Percentiles rank a stretch among this genome's conserved stretches.
Conservation (phyloP, 768 basidiomycete genomes). For the Xerocomus brunneocitrinus region DNA sequence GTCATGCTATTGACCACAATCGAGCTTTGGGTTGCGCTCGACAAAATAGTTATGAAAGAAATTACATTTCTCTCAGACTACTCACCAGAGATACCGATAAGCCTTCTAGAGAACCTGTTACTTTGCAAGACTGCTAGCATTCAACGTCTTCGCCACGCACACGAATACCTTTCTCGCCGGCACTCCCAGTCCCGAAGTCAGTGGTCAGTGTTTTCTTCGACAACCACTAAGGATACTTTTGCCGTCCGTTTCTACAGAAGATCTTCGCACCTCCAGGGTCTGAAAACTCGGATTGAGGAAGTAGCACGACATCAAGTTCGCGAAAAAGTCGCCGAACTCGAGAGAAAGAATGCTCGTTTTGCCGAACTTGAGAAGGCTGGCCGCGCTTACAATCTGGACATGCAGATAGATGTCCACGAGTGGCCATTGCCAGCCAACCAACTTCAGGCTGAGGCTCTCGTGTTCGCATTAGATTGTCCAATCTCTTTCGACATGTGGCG, state of each 20-base stretch:
- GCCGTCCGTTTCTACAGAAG: conserved; percentile 30
- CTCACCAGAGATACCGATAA: conserved; percentile 40
- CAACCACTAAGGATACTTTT: conserved; percentile 21
- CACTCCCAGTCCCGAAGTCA: conserved; percentile 10
- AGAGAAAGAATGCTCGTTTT: conserved; percentile 7
- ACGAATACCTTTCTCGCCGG: conserved; percentile 30
- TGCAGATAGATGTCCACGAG: conserved; percentile 29
- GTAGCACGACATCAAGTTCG: conserved; percentile 18
- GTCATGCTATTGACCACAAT: not conserved
- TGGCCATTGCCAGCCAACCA: conserved; percentile 40
- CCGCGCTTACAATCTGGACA: not conserved
- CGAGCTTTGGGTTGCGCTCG: not conserved
- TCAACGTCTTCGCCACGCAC: conserved; percentile 25
- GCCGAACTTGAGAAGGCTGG: not conserved
- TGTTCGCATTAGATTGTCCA: not conserved
- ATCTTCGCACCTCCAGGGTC: conserved; percentile 12
- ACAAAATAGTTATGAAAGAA: not conserved
- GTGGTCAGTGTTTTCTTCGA: conserved; percentile 33
- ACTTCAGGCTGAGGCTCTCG: not conserved
- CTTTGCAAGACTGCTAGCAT: conserved; percentile 31
- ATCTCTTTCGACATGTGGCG: conserved; percentile 1
- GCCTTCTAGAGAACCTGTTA: conserved; percentile 38
- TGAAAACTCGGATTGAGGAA: conserved; percentile 28
- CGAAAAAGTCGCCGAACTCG: conserved; percentile 28
- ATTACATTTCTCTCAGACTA: conserved; percentile 25